phyloP scores from a whole-genome alignment of 768 basidiomycete genomes.

The Tylopilus rubrobrunneus region DNA sequence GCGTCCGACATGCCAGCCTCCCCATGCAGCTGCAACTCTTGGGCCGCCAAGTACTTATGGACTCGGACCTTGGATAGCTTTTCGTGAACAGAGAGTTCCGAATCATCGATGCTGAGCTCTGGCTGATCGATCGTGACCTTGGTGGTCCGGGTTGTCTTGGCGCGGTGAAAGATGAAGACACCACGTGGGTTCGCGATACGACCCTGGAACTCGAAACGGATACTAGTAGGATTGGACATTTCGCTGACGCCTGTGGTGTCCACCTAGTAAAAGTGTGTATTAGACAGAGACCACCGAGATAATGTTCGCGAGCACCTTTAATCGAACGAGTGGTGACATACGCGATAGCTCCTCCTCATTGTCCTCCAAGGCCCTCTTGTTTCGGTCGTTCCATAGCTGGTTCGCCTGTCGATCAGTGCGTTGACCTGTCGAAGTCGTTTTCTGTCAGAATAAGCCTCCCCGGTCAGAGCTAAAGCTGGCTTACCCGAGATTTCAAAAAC shows the following conservation, averaged over 20 bases:
- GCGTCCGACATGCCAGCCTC: conserved; percentile 92
- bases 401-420: conserved; percentile 75
- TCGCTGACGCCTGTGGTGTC: conserved; percentile 89
- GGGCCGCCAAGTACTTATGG: conserved; percentile 86
- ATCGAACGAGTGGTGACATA: conserved; percentile 84
- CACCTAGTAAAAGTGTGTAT: conserved; percentile 44
- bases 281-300: background rate
- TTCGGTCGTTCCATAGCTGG: conserved; percentile 23
- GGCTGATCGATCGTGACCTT: conserved; percentile 76
- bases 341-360: conserved; percentile 58
- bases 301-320: conserved; percentile 52
- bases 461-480: conserved; percentile 2
- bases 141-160: conserved; percentile 47
- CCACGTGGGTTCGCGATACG: conserved; percentile 93
- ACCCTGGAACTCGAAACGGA: conserved; percentile 92
- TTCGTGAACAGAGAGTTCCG: conserved; percentile 59
- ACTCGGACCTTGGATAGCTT: conserved; percentile 81
- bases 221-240: conserved; percentile 93
- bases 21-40: conserved; percentile 87
- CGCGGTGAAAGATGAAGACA: conserved; percentile 84
- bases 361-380: conserved; percentile 45
- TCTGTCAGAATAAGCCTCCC: background rate
- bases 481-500: conserved; percentile 69
- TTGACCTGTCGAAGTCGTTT: conserved; percentile 51
- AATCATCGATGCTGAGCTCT: conserved; percentile 78